Conservation (phyloP, 2,329 filamentous ascomycete genomes). For the Botrytis medusae region DNA sequence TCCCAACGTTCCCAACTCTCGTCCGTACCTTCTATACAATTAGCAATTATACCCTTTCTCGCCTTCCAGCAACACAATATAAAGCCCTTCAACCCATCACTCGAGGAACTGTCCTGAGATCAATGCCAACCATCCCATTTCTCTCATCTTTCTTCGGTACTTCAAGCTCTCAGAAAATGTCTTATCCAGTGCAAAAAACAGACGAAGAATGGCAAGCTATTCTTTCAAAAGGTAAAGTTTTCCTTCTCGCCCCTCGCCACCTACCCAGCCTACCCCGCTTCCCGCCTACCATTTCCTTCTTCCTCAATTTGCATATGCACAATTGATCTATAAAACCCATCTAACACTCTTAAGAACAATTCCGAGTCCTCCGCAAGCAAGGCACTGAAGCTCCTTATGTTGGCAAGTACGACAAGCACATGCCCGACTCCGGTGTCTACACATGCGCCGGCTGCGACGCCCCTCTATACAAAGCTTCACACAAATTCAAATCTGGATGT, state of each 20-base stretch:
- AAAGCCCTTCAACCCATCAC: conserved; percentile 40
- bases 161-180: conserved; percentile 57
- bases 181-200: conserved; percentile 76
- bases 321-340: conserved; percentile 29
- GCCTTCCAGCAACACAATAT: conserved; percentile 32
- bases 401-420: conserved; percentile 86
- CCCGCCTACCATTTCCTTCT: background rate
- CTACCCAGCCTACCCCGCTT: background rate
- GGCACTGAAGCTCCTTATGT: conserved; percentile 82
- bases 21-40: conserved; percentile 49
- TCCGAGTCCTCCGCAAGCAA: conserved; percentile 87
- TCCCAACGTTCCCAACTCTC: conserved; percentile 49
- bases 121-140: conserved; percentile 79
- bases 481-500: conserved; percentile 96
- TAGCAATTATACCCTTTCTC: conserved; percentile 44
- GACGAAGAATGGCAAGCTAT: conserved; percentile 88
- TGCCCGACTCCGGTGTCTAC: conserved; percentile 74
- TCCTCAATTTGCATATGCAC: background rate
- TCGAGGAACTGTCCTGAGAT: conserved; percentile 48
- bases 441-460: conserved; percentile 82
- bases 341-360: conserved; percentile 70
- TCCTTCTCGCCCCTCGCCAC: background rate
- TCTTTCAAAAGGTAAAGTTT: conserved; percentile 62
- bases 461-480: conserved; percentile 86
- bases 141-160: conserved; percentile 71